These are phyloP conservation scores for Leccinum cinnamomeum DNA, from an alignment of 1,284 basidiomycete species.

Conservation along the genomic window DNA sequence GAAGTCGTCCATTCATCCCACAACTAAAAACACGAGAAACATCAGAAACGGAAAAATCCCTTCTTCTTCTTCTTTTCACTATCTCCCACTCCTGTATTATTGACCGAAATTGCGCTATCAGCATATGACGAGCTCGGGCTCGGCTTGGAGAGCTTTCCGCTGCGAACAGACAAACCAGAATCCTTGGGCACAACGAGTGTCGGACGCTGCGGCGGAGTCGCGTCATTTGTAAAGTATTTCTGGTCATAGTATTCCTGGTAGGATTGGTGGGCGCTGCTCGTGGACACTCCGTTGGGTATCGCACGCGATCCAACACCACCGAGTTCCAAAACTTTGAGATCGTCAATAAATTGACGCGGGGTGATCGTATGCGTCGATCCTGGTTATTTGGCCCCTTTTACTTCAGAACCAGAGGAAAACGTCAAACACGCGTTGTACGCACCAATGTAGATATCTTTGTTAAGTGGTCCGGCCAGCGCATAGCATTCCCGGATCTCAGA, in stretches of 20 bases:
- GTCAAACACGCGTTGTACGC: constrained; percentile 9
- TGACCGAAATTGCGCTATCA: constrained; percentile 47
- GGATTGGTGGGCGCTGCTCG: constrained; percentile 46
- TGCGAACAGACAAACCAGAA: constrained; percentile 31
- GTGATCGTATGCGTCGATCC: constrained; percentile 90
- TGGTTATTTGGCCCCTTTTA: constrained; percentile 33
- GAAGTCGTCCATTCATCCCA: neutral
- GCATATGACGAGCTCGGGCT: constrained; percentile 46
- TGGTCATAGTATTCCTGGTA: constrained; percentile 79
- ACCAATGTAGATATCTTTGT: constrained; percentile 94
- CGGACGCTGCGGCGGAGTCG: constrained; percentile 48
- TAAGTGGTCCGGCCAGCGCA: constrained; percentile 68
- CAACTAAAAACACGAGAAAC: neutral
- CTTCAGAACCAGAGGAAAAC: constrained; percentile 12
- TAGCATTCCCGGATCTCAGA: constrained; percentile 93
- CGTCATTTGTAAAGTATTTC: constrained; percentile 68
- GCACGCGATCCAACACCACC: constrained; percentile 71
- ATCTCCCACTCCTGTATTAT: constrained; percentile 38
- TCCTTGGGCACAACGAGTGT: constrained; percentile 33
- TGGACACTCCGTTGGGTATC: constrained; percentile 69
- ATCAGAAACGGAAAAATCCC: constrained; percentile 68
- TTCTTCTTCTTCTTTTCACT: constrained; percentile 76
- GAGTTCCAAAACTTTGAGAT: constrained; percentile 83
- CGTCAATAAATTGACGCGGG: constrained; percentile 83
- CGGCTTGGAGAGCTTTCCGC: constrained; percentile 37